phyloP scores from a whole-genome alignment of 495 filamentous ascomycete genomes.

The Podospora anserina region DNA sequence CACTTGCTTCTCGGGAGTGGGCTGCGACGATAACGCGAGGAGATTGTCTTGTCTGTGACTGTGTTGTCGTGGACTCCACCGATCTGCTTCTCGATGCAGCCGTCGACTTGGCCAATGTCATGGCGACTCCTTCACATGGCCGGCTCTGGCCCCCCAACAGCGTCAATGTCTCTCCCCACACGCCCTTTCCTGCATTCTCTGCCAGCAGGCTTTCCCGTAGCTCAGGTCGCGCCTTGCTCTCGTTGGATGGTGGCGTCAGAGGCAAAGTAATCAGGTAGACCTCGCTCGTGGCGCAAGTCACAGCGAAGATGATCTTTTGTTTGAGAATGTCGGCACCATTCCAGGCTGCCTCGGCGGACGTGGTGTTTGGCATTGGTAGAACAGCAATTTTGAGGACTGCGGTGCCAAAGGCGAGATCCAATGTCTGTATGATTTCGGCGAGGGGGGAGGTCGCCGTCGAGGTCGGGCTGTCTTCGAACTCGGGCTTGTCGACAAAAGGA shows the following conservation, averaged over 20 bases:
- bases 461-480: constrained; percentile 45
- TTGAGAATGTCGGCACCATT: constrained; percentile 59
- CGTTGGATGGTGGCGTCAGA: constrained; percentile 66
- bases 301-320: constrained; percentile 64
- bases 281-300: constrained; percentile 66
- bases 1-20: constrained; percentile 63
- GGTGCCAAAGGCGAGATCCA: constrained; percentile 66
- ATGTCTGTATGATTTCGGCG: constrained; percentile 56
- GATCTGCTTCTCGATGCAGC: constrained; percentile 35
- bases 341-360: constrained; percentile 48
- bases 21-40: constrained; percentile 49
- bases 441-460: constrained; percentile 40
- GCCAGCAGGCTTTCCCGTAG: constrained; percentile 44
- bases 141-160: constrained; percentile 57
- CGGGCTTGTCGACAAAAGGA: constrained; percentile 44
- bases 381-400: constrained; percentile 59
- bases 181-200: constrained; percentile 49
- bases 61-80: constrained; percentile 30
- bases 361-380: constrained; percentile 48
- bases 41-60: constrained; percentile 1
- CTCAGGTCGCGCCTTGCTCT: constrained; percentile 49
- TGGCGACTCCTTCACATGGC: constrained; percentile 61
- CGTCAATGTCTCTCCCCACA: constrained; percentile 61
- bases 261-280: constrained; percentile 70
- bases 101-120: constrained; percentile 58